Evolutionary conservation across 148 eudicot genomes (phyloP).

Genomic region (Rhododendron henanense): DNA sequence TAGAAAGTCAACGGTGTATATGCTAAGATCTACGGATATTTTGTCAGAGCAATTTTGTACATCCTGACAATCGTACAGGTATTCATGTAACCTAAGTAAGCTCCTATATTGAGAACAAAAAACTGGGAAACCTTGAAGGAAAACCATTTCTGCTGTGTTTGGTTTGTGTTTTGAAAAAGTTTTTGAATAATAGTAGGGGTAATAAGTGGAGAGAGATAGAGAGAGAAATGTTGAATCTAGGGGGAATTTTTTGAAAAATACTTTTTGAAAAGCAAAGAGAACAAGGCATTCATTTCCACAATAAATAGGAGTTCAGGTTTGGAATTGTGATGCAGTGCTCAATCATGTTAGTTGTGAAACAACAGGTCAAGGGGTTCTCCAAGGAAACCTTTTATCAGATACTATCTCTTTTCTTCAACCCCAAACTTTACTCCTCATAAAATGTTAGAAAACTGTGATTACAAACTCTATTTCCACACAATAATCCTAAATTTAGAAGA

Average conservation of each 20-base stretch:
- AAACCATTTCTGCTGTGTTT: background rate
- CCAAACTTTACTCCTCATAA: background rate
- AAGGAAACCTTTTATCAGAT: background rate
- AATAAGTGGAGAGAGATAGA: no score
- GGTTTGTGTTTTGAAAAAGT: no score
- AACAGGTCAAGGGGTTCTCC: background rate
- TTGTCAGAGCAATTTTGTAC: background rate
- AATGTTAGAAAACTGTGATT: background rate
- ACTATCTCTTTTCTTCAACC: background rate
- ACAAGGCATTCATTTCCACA: background rate
- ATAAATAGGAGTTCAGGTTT: background rate
- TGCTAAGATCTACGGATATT: background rate
- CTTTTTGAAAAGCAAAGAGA: no score
- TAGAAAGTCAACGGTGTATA: background rate
- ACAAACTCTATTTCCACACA: background rate
- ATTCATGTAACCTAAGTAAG: background rate
- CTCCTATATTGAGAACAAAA: background rate
- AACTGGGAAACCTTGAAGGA: background rate
- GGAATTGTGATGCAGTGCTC: background rate
- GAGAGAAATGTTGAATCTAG: no score
- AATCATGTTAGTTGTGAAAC: background rate
- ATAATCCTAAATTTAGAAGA: background rate
- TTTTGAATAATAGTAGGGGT: no score
- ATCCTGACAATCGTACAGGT: background rate
- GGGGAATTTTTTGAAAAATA: no score